Evolutionary conservation across 2,329 filamentous ascomycete species (phyloP).

Genomic region (Sporothrix dimorphospora): DNA sequence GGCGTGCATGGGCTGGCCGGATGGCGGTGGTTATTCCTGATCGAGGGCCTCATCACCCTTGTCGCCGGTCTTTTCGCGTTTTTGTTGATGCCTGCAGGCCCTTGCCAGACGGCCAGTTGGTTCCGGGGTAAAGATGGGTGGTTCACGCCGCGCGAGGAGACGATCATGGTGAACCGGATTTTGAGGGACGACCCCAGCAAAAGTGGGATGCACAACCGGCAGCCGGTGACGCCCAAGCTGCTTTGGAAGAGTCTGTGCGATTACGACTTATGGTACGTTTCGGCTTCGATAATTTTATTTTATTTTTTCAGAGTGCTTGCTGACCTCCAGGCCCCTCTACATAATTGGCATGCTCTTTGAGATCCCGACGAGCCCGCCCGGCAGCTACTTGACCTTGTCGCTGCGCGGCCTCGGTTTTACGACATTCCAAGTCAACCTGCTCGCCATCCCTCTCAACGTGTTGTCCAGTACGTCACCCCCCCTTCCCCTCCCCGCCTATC

Average conservation of each 20-base stretch:
- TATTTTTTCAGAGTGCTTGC: background rate
- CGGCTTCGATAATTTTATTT: too few species aligned
- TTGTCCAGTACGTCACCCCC: slow-evolving; percentile 4
- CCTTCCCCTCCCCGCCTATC: too few species aligned
- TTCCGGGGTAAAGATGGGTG: slow-evolving; percentile 59
- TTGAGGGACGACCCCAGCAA: slow-evolving; percentile 63
- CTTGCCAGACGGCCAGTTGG: slow-evolving; percentile 58
- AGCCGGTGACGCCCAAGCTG: slow-evolving; percentile 54
- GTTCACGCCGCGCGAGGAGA: slow-evolving; percentile 64
- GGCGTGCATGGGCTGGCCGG: slow-evolving; percentile 43
- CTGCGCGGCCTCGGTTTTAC: slow-evolving; percentile 29
- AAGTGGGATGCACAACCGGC: slow-evolving; percentile 63
- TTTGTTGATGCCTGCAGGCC: slow-evolving; percentile 58
- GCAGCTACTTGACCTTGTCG: slow-evolving; percentile 29
- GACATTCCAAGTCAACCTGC: slow-evolving; percentile 31
- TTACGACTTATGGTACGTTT: slow-evolving; percentile 37
- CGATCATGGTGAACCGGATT: slow-evolving; percentile 63
- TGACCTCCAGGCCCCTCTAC: slow-evolving; percentile 18
- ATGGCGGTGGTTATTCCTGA: slow-evolving; percentile 57
- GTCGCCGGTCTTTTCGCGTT: slow-evolving; percentile 57
- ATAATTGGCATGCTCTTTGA: slow-evolving; percentile 27
- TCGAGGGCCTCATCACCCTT: slow-evolving; percentile 54
- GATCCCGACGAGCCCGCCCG: slow-evolving; percentile 22
- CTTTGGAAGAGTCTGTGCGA: slow-evolving; percentile 56
- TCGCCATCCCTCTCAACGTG: slow-evolving; percentile 37